These are phyloP conservation scores for Ceratobasidium sp. DNA, from an alignment of 1,284 basidiomycete genomes.

Conservation along the genomic window DNA sequence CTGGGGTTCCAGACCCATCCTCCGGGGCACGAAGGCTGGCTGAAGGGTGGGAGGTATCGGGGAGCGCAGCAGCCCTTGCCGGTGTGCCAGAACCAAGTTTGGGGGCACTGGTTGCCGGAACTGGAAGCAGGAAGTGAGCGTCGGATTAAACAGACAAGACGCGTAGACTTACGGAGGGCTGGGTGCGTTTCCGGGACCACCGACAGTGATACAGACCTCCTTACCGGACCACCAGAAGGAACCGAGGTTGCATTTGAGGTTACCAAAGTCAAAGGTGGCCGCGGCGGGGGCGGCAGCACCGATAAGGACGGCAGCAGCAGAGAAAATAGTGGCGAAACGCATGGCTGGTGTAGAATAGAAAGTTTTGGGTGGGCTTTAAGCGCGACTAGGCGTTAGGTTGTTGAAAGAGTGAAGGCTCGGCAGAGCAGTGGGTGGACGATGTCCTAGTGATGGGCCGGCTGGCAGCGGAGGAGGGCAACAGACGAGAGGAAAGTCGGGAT, in stretches of 20 bases:
- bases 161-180: conserved; percentile 16
- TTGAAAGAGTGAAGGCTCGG: conserved; percentile 22
- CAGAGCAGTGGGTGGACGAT: conserved; percentile 21
- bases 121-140: conserved; percentile 5
- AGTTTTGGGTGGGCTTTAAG: neutral
- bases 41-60: conserved; percentile 23
- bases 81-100: conserved; percentile 23
- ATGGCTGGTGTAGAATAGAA: neutral
- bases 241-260: conserved; percentile 25
- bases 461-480: conserved; percentile 20
- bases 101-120: conserved; percentile 9
- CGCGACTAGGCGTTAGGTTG: conserved; percentile 10
- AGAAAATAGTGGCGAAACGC: conserved; percentile 22
- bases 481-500: neutral
- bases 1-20: conserved; percentile 25
- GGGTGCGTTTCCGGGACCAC: conserved; percentile 3
- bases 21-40: conserved; percentile 8
- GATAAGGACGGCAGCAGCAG: conserved; percentile 26
- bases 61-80: conserved; percentile 4
- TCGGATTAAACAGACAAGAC: neutral
- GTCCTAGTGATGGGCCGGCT: conserved; percentile 25
- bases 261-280: conserved; percentile 19
- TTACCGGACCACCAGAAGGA: conserved; percentile 9
- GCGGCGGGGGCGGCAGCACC: conserved; percentile 23
- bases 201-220: conserved; percentile 10